Evolutionary conservation across 768 basidiomycete genomes (phyloP).

Genomic region (Hygrophorus russula): DNA sequence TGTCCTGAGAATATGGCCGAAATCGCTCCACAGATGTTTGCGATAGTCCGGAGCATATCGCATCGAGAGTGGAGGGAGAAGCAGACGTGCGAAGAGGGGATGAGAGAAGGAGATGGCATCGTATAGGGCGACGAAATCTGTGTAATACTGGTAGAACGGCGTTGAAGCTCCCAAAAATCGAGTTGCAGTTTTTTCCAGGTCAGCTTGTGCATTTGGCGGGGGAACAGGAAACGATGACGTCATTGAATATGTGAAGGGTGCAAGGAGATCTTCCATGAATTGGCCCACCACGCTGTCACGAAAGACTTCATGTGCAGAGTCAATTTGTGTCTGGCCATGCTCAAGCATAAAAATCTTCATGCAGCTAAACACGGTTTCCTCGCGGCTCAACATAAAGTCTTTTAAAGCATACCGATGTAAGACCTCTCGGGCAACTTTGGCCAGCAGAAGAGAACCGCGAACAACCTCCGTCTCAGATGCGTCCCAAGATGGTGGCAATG

Average conservation of each 20-base stretch:
- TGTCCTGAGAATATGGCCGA: constrained; percentile 50
- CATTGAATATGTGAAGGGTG: constrained; percentile 34
- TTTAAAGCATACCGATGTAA: constrained; percentile 29
- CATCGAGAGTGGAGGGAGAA: constrained; percentile 71
- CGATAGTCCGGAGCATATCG: constrained; percentile 75
- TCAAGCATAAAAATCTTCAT: constrained; percentile 98
- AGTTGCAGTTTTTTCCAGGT: constrained; percentile 43
- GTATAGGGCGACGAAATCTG: constrained; percentile 85
- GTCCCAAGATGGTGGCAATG: constrained; percentile 62
- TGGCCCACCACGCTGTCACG: constrained; percentile 54
- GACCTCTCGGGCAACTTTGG: constrained; percentile 35
- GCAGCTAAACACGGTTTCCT: constrained; percentile 59
- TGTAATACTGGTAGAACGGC: constrained; percentile 92
- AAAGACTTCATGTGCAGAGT: constrained; percentile 60
- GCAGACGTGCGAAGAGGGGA: constrained; percentile 57
- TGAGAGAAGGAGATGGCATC: constrained; percentile 85
- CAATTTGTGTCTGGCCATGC: constrained; percentile 53
- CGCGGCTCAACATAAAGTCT: constrained; percentile 33
- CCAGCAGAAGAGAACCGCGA: constrained; percentile 56
- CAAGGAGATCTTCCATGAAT: constrained; percentile 50
- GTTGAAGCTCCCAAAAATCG: constrained; percentile 52
- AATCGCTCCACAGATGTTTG: constrained; percentile 75
- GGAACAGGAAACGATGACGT: constrained; percentile 10
- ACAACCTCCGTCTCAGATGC: constrained; percentile 72
- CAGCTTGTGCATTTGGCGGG: constrained; percentile 10